These are phyloP conservation scores for Candida smagusa DNA, from an alignment of 1,139 yeast genomes.

Conservation along the genomic window DNA sequence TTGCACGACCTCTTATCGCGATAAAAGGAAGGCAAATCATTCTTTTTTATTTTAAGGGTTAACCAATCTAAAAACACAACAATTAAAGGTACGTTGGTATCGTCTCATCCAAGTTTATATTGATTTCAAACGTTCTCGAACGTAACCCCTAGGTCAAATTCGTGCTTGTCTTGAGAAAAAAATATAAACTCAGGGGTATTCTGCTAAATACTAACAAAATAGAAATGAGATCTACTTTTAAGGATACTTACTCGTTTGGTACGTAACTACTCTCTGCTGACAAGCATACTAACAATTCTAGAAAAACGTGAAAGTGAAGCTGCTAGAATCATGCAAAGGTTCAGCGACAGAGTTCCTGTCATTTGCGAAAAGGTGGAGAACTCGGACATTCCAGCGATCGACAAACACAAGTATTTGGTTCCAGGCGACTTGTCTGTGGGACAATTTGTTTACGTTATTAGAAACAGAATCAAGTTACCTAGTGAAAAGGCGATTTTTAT, in stretches of 20 bases:
- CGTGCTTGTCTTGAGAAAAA: too few species aligned
- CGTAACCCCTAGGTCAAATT: too few species aligned
- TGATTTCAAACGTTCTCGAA: too few species aligned
- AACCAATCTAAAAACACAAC: neutral
- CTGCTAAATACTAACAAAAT: slow-evolving; percentile 9
- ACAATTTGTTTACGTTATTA: slow-evolving; percentile 93
- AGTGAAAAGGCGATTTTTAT: slow-evolving; percentile 97
- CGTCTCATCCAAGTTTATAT: too few species aligned
- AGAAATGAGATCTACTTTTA: slow-evolving; percentile 82
- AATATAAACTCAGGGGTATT: too few species aligned
- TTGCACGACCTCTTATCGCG: slow-evolving; percentile 7
- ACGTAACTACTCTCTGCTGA: slow-evolving; percentile 27
- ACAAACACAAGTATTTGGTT: slow-evolving; percentile 92
- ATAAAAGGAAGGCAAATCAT: slow-evolving; percentile 7
- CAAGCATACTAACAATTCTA: slow-evolving; percentile 14
- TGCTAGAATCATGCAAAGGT: slow-evolving; percentile 83
- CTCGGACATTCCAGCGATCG: slow-evolving; percentile 93
- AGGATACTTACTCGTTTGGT: slow-evolving; percentile 89
- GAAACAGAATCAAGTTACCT: slow-evolving; percentile 93
- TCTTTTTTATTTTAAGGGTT: slow-evolving; percentile 7
- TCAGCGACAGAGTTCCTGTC: slow-evolving; percentile 90
- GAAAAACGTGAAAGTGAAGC: slow-evolving; percentile 97
- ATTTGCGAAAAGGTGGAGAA: slow-evolving; percentile 98
- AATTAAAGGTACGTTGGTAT: too few species aligned
- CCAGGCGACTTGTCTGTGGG: slow-evolving; percentile 97